Evolutionary conservation across 148 eudicot genomes (phyloP), one percentile per base, ranked within the genome.

Genomic region (Nyssa sinensis): DNA sequence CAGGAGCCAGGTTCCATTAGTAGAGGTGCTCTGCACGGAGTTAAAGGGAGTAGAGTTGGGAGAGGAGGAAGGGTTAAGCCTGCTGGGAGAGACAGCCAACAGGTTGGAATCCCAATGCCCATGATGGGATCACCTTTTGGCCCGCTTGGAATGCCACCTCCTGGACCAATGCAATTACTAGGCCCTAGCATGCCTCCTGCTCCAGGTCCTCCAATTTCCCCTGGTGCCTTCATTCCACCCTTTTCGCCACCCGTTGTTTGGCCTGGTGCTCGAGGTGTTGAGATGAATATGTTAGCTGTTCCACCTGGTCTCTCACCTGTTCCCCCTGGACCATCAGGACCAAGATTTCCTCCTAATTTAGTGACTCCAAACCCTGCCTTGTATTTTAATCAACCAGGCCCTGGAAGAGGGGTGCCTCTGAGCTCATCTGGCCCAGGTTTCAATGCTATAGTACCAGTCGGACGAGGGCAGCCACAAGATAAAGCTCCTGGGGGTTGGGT

Each of bases 51-150:
- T 75, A 88, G 95, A 79, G 69, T 64, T 23, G 97, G 94, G 62
- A 87, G 93, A 86, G 94, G 86, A 74, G 94, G 90, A 78, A 84
- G 97, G 79, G 84, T 80, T 51, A 87, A 92, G 83, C 87, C 92
- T 9, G 41, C 83, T 69, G 93, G 92, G 28, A 88, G 97, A 78
- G 98, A 94, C 75, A 80, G 81, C 74, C 96, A 88, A 77, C 98
- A 78, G 66, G 69, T 77, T 74, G 85, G 81, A 71, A 73, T 81
- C 16, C 87, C 86, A 53, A 61, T 89, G 76, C 92, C 96, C 44
- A 58, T 95, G 80, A 69, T 86, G 79, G 97, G 89, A 70, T 85
- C 96, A 67, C 95, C 96, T 76, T 95, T 90, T 82, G 93, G 91
- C 72, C 93, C 92, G 44, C 89, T 90, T 64, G 91, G 96, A 68